Percentiles rank a stretch among this genome's conserved stretches.
These are phyloP conservation scores for Tranzscheliella williamsii DNA, from an alignment of 1,284 basidiomycete species.

Conservation along the genomic window DNA sequence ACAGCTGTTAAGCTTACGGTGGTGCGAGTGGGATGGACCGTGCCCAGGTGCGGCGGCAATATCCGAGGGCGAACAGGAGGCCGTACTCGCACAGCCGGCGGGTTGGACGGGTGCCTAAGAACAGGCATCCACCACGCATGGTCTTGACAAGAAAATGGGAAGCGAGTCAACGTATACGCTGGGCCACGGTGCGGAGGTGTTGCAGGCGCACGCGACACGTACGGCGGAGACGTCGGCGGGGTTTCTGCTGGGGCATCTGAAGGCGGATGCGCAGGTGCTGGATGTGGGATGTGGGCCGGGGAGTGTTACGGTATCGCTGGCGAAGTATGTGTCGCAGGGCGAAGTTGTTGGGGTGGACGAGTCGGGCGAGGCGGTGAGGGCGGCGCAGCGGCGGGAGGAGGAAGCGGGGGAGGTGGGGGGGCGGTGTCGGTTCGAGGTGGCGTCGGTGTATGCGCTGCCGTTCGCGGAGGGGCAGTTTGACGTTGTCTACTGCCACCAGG, in stretches of 20 bases:
- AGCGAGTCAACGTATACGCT: constrained; percentile 31
- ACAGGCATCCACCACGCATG: too few species aligned
- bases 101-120: too few species aligned
- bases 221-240: constrained; percentile 25
- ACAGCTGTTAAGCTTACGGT: too few species aligned
- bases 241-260: constrained; percentile 19
- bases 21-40: too few species aligned
- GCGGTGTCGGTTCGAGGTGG: constrained; percentile 4
- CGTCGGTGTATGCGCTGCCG: constrained; percentile 20
- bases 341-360: constrained; percentile 21
- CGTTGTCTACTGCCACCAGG: constrained; percentile 26
- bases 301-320: constrained; percentile 23
- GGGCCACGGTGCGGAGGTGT: constrained; percentile 25
- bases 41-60: too few species aligned
- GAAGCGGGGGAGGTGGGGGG: neutral
- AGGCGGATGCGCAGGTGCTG: constrained; percentile 8
- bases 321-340: constrained; percentile 10
- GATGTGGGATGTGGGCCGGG: constrained; percentile 35
- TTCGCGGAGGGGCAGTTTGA: constrained; percentile 18
- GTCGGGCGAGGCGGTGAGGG: constrained; percentile 12
- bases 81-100: too few species aligned
- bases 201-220: constrained; percentile 21
- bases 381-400: constrained; percentile 7
- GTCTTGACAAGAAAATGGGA: too few species aligned
- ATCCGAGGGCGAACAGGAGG: too few species aligned